These are phyloP conservation scores for Colletotrichum scovillei DNA, from an alignment of 2,329 filamentous ascomycete genomes.

Conservation along the genomic window DNA sequence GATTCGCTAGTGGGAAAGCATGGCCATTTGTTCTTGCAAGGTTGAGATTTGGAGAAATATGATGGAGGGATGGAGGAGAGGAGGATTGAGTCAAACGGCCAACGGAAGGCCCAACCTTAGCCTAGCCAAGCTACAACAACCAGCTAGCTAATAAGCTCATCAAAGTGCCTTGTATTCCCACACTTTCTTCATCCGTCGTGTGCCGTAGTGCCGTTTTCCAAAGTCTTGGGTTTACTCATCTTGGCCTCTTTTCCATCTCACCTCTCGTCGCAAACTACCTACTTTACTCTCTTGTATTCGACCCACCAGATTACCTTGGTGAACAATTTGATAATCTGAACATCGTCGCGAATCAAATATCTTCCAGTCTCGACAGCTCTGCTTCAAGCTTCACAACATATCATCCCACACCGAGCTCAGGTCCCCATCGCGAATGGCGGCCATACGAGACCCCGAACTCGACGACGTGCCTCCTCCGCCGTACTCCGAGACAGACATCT, in stretches of 20 bases:
- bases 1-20: conserved; percentile 8
- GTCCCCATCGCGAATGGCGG: conserved; percentile 12
- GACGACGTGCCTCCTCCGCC: conserved; percentile 64
- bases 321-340: neutral
- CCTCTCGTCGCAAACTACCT: neutral
- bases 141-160: conserved; percentile 20
- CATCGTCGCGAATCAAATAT: neutral
- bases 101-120: neutral
- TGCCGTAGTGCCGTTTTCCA: conserved; percentile 23
- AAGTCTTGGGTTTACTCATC: conserved; percentile 15
- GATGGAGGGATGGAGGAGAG: neutral
- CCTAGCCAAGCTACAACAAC: conserved; percentile 3
- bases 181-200: neutral
- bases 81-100: conserved; percentile 24
- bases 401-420: neutral
- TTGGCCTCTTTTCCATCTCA: neutral
- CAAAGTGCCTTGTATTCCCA: conserved; percentile 30
- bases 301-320: neutral
- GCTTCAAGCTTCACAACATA: neutral
- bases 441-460: conserved; percentile 32
- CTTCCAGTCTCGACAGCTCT: neutral
- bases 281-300: neutral
- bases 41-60: neutral
- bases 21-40: neutral
- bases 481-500: conserved; percentile 68